These are phyloP conservation scores for Spiromastix sp. DNA, from an alignment of 2,329 filamentous ascomycete genomes.

Conservation along the genomic window DNA sequence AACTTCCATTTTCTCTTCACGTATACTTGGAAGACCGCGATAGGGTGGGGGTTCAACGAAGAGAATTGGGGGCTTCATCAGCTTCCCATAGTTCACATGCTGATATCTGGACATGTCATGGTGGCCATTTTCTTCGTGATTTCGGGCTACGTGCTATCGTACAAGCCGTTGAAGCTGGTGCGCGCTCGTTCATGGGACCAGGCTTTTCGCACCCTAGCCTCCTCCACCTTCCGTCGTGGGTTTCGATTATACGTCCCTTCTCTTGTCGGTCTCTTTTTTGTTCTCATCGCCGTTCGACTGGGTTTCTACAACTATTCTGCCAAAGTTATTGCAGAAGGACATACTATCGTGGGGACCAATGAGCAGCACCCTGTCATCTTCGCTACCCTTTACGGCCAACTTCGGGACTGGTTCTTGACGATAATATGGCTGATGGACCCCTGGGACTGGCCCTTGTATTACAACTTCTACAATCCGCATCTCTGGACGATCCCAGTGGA, in stretches of 20 bases:
- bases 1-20: slow-evolving; percentile 38
- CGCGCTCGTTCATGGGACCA: slow-evolving; percentile 28
- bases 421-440: slow-evolving; percentile 26
- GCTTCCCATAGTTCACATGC: slow-evolving; percentile 31
- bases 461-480: slow-evolving; percentile 36
- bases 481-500: slow-evolving; percentile 39
- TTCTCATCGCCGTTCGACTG: slow-evolving; percentile 32
- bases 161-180: slow-evolving; percentile 31
- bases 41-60: slow-evolving; percentile 31
- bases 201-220: slow-evolving; percentile 29
- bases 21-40: slow-evolving; percentile 31
- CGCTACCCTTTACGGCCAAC: slow-evolving; percentile 22
- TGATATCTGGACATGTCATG: slow-evolving; percentile 38
- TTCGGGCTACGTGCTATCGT: slow-evolving; percentile 37
- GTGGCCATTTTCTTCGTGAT: slow-evolving; percentile 40
- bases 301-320: slow-evolving; percentile 31
- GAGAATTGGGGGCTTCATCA: slow-evolving; percentile 32
- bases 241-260: slow-evolving; percentile 34
- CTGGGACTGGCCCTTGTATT: slow-evolving; percentile 29
- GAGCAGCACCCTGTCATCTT: slow-evolving; percentile 34
- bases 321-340: slow-evolving; percentile 24
- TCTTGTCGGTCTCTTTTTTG: slow-evolving; percentile 24
- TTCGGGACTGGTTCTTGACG: slow-evolving; percentile 27
- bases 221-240: slow-evolving; percentile 34
- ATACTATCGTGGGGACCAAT: slow-evolving; percentile 29